Percentiles rank a stretch among this genome's conserved stretches.
Conservation (phyloP, 2,329 filamentous ascomycete genomes). For the Kalaharituber pfeilii region DNA sequence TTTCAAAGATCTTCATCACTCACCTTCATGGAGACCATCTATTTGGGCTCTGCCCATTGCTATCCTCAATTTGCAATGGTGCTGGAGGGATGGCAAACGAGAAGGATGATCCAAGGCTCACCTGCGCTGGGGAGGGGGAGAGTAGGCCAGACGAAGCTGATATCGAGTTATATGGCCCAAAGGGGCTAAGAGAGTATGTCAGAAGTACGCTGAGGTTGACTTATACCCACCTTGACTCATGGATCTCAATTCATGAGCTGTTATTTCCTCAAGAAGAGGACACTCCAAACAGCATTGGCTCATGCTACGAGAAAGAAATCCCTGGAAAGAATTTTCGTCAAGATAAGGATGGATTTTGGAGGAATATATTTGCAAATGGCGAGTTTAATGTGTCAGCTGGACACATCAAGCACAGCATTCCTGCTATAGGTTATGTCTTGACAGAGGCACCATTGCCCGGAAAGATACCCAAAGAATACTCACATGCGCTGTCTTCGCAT, state of each 20-base stretch:
- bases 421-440: constrained; percentile 18
- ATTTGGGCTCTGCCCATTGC: constrained; percentile 18
- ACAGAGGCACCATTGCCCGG: constrained; percentile 15
- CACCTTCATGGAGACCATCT: constrained; percentile 22
- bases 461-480: constrained; percentile 18
- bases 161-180: constrained; percentile 19
- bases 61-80: constrained; percentile 19
- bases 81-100: constrained; percentile 14
- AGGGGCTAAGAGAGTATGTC: constrained; percentile 19
- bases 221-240: constrained; percentile 13
- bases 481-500: constrained; percentile 12
- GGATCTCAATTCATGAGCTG: constrained; percentile 19
- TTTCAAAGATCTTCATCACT: constrained; percentile 21
- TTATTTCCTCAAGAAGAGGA: constrained; percentile 5
- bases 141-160: constrained; percentile 2
- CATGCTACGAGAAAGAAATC: constrained; percentile 8
- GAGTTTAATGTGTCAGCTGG: constrained; percentile 18
- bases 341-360: constrained; percentile 15
- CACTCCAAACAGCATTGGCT: neutral
- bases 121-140: constrained; percentile 1
- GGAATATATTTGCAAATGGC: constrained; percentile 7
- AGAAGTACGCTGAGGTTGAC: constrained; percentile 14
- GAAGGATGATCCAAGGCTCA: constrained; percentile 13
- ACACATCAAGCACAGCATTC: constrained; percentile 18
- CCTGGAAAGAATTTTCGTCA: constrained; percentile 8